These are phyloP conservation scores for Metrosideros polymorpha DNA, from an alignment of 441 rosid genomes.

Conservation along the genomic window DNA sequence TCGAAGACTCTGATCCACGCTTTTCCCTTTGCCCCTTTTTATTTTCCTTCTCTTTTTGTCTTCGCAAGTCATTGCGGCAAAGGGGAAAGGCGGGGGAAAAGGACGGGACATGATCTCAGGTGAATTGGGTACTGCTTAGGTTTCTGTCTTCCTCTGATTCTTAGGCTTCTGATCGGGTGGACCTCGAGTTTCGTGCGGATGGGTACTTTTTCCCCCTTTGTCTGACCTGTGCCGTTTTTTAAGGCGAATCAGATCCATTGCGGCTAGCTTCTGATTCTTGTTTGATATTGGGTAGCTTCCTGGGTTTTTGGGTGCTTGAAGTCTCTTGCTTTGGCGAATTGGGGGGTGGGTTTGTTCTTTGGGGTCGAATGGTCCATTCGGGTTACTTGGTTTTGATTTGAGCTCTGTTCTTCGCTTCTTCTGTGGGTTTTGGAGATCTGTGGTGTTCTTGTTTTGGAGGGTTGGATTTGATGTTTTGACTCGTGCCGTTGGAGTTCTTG, in stretches of 20 bases:
- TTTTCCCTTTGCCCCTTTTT: background rate
- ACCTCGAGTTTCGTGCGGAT: conserved; percentile 20
- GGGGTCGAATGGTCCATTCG: background rate
- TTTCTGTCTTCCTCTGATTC: background rate
- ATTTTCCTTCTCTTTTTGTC: background rate
- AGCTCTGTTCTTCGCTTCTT: background rate
- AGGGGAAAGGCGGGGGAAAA: background rate
- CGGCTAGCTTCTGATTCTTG: conserved; percentile 4
- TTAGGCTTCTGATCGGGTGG: background rate
- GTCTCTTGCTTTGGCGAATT: background rate
- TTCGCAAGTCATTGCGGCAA: background rate
- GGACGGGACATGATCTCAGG: background rate
- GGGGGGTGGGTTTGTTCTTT: background rate
- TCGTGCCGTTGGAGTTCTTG: background rate
- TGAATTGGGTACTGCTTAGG: background rate
- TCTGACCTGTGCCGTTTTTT: background rate
- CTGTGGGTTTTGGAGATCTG: background rate
- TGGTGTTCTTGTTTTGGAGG: background rate
- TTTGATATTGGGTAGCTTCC: conserved; percentile 2
- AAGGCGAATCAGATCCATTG: conserved; percentile 27
- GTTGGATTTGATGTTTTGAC: background rate
- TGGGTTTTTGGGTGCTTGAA: background rate
- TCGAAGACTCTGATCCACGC: conserved; percentile 24
- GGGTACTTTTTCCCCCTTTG: conserved; percentile 3
- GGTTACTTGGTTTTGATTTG: conserved; percentile 9